These are phyloP conservation scores for Saksenaea oblongispora DNA, from an alignment of 371 early-diverging fungal genomes.

Conservation along the genomic window DNA sequence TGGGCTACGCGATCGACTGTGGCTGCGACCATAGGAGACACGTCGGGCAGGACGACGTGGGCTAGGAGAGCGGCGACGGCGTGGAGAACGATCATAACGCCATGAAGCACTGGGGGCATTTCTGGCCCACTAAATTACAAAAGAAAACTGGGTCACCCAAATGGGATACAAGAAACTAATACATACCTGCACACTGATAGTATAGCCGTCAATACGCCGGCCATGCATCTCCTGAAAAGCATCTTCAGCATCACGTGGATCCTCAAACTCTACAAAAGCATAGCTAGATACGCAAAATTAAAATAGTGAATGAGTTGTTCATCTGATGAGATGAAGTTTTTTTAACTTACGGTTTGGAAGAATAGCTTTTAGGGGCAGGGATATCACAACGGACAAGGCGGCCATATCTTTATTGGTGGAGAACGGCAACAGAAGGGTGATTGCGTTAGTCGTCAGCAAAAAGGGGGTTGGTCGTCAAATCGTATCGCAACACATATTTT, in stretches of 20 bases:
- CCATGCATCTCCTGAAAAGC: constrained; percentile 91
- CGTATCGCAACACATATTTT: not conserved
- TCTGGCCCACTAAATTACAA: constrained; percentile 20
- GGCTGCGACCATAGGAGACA: constrained; percentile 11
- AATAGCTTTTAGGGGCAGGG: constrained; percentile 71
- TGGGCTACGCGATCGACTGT: constrained; percentile 15
- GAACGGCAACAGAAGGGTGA: constrained; percentile 6
- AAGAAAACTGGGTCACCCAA: constrained; percentile 3
- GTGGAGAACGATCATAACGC: constrained; percentile 81
- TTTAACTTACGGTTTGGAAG: constrained; percentile 64
- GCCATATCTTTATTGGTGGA: constrained; percentile 62
- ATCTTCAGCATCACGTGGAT: constrained; percentile 84
- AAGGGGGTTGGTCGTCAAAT: constrained; percentile 7
- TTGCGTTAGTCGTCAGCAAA: constrained; percentile 11
- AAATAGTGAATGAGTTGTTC: not conserved
- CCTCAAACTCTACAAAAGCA: constrained; percentile 94
- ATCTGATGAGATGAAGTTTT: not conserved
- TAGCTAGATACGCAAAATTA: constrained; percentile 45
- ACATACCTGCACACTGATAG: constrained; percentile 75
- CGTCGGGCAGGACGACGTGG: constrained; percentile 15
- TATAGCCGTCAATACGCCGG: constrained; percentile 75
- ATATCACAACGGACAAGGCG: constrained; percentile 83
- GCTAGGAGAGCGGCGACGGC: constrained; percentile 62
- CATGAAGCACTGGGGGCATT: constrained; percentile 36
- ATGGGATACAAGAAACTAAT: not conserved